Base-by-base conservation (phyloP, 2,329 filamentous ascomycete genomes). In the Fusarium sublunatum region DNA sequence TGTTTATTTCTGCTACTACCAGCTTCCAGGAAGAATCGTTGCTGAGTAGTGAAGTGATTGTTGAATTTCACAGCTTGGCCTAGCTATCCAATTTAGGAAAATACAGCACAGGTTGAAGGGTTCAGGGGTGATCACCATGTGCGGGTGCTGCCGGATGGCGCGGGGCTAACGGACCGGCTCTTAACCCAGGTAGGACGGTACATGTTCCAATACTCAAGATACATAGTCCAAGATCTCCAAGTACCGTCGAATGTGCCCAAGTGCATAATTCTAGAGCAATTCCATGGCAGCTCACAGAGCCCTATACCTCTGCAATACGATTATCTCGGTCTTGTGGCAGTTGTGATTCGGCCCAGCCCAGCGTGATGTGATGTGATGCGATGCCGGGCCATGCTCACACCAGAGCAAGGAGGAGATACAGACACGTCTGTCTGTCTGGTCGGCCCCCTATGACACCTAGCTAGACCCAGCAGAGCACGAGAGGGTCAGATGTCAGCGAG, bases 131-230 rank as follows among this genome's bases (percentile, higher is more conserved):
- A 40, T 52, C 54, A 40, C 47, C 59, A 46, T 61, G 59, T 53
- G 55, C 63, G 64, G 64, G 63, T 67, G 63, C 64, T 66, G 64
- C 64, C 64, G 64, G 64, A 67, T 61, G 53, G 64, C 63, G 64
- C 64, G 64, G 63, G 64, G 59, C 64, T 66, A 66, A 59, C 58
- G 58, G 58, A 32, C 57, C 32, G 15, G 46, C 48, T 38, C 29
- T 61, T 50, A 55, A 66, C 61, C 46, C 47, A 47, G 59, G 40
- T 32, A 57, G 44, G 48, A 19, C 19, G 19, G 19, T 19, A 19
- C 19, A 19, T 19, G 19, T 19, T 19, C 19, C 19, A 19, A 19
- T 35, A 35, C 41, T 40, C 26, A 44, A 24, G n/a, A 42, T 19
- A 39, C 42, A 41, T 40, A 34, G 42, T 34, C 24, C 52, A 54